Conservation (phyloP, 2,329 filamentous ascomycete genomes). For the Fusarium incarnatum region DNA sequence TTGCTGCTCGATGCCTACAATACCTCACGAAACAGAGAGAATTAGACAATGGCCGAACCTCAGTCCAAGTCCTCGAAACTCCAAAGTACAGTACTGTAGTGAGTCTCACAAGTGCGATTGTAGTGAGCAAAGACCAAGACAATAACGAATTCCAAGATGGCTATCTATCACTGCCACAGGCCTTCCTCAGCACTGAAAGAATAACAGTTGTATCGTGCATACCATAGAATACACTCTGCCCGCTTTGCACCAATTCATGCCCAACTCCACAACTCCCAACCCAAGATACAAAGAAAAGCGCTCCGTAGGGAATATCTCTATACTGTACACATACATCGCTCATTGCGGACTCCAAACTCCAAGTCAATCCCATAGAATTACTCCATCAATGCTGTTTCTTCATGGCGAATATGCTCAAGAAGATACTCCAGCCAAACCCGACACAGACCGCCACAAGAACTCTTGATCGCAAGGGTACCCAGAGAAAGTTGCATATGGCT, state of each 20-base stretch:
- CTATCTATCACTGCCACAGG: neutral
- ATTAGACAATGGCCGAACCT: rapidly evolving
- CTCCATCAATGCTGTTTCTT: constrained; percentile 18
- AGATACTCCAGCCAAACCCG: constrained; percentile 54
- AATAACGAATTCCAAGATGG: neutral
- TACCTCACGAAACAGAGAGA: neutral
- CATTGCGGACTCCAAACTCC: constrained; percentile 14
- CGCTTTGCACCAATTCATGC: neutral
- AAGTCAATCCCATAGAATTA: neutral
- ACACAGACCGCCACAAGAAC: constrained; percentile 53
- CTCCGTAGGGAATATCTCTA: constrained; percentile 18
- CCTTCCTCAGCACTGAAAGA: too few species aligned
- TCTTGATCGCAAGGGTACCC: constrained; percentile 52
- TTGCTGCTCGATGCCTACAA: neutral
- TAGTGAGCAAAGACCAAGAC: neutral
- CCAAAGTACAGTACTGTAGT: rapidly evolving
- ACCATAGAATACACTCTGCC: neutral
- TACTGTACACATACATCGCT: neutral
- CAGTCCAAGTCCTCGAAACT: rapidly evolving
- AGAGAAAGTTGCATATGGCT: constrained; percentile 52
- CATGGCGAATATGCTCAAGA: constrained; percentile 51
- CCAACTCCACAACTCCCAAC: constrained; percentile 1
- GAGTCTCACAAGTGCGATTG: neutral
- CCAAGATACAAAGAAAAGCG: constrained; percentile 26
- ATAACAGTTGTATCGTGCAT: neutral